Percentiles rank a stretch among this genome's conserved stretches.
These are phyloP conservation scores for Magnusiomyces suaveolens DNA, from an alignment of 1,139 yeast species.

Conservation along the genomic window DNA sequence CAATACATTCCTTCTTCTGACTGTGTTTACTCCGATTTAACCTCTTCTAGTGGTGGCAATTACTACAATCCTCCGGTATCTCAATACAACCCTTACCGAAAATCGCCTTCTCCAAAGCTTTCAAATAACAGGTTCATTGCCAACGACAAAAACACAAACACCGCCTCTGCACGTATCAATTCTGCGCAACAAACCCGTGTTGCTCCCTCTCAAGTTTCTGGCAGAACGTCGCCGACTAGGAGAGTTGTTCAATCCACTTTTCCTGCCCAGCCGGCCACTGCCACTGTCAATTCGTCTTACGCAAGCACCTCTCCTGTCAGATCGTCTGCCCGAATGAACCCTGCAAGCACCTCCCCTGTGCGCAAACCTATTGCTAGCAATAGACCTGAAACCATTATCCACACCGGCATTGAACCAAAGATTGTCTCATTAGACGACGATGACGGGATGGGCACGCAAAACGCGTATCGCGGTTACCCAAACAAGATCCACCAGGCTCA, in stretches of 20 bases:
- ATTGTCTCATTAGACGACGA: conserved; percentile 14
- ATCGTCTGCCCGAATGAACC: background rate
- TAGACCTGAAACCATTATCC: conserved; percentile 4
- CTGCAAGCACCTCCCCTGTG: conserved; percentile 8
- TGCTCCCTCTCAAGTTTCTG: background rate
- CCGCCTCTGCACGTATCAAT: too few relatives aligned
- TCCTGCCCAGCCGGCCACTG: background rate
- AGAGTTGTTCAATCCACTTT: background rate
- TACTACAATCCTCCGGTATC: conserved; percentile 12
- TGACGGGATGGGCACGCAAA: conserved; percentile 15
- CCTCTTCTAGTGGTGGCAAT: conserved; percentile 7
- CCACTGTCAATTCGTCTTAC: background rate
- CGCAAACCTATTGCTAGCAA: conserved; percentile 11
- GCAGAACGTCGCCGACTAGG: conserved; percentile 6
- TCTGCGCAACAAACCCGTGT: background rate
- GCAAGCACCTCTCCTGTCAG: background rate
- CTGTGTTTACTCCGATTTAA: conserved; percentile 11
- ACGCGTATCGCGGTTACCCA: conserved; percentile 14
- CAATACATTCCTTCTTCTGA: conserved; percentile 10
- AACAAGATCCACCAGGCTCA: conserved; percentile 2
- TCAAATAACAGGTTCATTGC: background rate
- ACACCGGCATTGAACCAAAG: conserved; percentile 9
- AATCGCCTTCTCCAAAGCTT: conserved; percentile 5
- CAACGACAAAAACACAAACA: background rate
- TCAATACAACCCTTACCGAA: conserved; percentile 11